Conservation (phyloP, 148 eudicot genomes). For the Beta vulgaris region DNA sequence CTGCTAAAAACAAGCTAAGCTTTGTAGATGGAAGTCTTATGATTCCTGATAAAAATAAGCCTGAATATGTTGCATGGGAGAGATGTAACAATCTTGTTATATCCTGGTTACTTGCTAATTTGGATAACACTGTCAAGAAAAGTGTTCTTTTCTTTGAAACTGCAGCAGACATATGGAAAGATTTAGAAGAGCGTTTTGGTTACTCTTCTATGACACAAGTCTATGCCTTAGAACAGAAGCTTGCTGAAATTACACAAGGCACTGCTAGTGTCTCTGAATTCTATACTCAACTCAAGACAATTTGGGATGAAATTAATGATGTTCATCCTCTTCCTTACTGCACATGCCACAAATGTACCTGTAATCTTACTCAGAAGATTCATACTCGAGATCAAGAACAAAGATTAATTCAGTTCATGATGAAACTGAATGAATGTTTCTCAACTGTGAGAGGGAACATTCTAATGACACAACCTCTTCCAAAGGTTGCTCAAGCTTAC, state of each 20-base stretch:
- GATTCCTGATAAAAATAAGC: too few relatives aligned
- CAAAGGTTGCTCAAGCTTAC: too few relatives aligned
- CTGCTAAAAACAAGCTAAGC: too few relatives aligned
- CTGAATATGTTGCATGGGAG: too few relatives aligned
- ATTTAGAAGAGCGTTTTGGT: not conserved
- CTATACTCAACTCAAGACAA: not conserved
- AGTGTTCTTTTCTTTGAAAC: not conserved
- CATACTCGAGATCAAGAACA: not conserved
- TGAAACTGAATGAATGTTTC: too few relatives aligned
- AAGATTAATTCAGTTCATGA: not conserved
- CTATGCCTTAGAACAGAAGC: not conserved
- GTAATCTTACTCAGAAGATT: not conserved
- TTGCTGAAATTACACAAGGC: not conserved
- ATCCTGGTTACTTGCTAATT: too few relatives aligned
- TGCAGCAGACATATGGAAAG: not conserved
- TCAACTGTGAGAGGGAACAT: too few relatives aligned
- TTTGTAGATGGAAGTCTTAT: too few relatives aligned
- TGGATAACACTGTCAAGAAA: too few relatives aligned
- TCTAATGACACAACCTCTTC: too few relatives aligned
- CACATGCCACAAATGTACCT: not conserved
- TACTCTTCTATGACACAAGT: not conserved
- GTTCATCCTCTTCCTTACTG: not conserved
- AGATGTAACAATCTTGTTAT: too few relatives aligned
- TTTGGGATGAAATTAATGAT: too few relatives aligned
- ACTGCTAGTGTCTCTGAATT: not conserved